A percentile compares a stretch with the other conserved stretches of the same genome.
Conservation (phyloP, 2,329 filamentous ascomycete genomes). For the Pochonia chlamydosporia region DNA sequence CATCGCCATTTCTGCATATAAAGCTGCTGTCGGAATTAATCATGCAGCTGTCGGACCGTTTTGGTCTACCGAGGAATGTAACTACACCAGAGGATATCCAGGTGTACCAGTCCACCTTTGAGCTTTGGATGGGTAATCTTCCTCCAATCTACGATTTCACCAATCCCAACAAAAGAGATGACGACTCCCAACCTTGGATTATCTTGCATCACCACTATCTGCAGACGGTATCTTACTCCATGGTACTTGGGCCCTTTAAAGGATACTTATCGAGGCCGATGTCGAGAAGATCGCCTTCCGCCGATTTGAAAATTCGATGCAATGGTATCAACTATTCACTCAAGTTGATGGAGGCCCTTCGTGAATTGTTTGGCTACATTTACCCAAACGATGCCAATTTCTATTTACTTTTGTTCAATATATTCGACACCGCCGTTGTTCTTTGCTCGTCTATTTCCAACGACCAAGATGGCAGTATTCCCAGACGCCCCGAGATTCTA, state of each 20-base stretch:
- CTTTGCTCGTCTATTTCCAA: background rate
- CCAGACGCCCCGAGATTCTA: background rate
- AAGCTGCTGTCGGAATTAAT: background rate
- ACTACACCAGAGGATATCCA: background rate
- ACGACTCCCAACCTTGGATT: background rate
- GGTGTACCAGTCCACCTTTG: background rate
- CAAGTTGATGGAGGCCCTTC: background rate
- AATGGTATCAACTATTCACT: background rate
- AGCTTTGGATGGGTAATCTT: no score
- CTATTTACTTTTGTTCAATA: background rate
- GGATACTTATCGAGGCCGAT: background rate
- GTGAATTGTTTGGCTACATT: background rate
- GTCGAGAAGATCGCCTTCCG: background rate
- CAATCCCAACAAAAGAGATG: background rate
- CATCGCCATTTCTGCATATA: background rate
- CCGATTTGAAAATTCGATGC: background rate
- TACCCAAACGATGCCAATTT: background rate
- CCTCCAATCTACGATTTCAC: background rate
- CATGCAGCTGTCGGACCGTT: background rate
- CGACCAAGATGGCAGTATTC: background rate
- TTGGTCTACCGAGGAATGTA: background rate
- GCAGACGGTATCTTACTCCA: background rate
- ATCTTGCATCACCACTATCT: background rate
- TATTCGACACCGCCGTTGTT: background rate
- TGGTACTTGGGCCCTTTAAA: background rate